Evolutionary conservation across 768 basidiomycete genomes (phyloP), one percentile per base, ranked within the genome.

Genomic region (Pisolithus sp.): DNA sequence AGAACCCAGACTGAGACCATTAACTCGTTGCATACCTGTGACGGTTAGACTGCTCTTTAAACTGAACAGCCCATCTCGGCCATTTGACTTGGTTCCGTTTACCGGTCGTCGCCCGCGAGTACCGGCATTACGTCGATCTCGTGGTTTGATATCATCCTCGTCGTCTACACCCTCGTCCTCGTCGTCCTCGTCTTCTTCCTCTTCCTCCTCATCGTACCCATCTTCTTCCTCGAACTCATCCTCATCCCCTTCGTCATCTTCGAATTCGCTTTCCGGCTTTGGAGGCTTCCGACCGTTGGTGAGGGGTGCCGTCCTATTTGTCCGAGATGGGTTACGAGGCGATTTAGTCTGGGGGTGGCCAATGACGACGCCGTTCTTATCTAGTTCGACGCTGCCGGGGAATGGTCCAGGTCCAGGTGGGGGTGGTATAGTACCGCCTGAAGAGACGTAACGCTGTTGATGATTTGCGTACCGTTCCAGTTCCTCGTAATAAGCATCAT

Each of bases 401-500:
- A 98, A 98, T 5, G 96, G 96, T 26, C 96, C 95, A 7, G 96
- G 94, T 13, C 95, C 95, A 42, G 88, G 91, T 30, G 94, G 94
- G 49, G 93, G 90, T 58, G 93, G 85, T 62, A 93, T 78, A 38
- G 85, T 89, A 56, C 92, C 88, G 63, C 90, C 88, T 58, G 89
- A 93, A 62, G 83, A 83, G 62, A 91, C 88, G 76, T 93, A 93
- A 73, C 85, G 90, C 81, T 93, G 89, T 80, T 95, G 92, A 76
- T 90, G 89, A 74, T 91, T 89, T 72, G 94, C 96, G 82, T 98
- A 98, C 76, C 89, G 86, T 80, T 96, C 92, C 78, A 99, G 86
- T 80, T 98, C 95, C 71, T 96, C 92, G 83, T 97, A 98, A 82
- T 98, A 99, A 77, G 94, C 93, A 81, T 97, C 95, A 82, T 99